Evolutionary conservation across 2,329 filamentous ascomycete genomes (phyloP).

Genomic region (Nemania abortiva): DNA sequence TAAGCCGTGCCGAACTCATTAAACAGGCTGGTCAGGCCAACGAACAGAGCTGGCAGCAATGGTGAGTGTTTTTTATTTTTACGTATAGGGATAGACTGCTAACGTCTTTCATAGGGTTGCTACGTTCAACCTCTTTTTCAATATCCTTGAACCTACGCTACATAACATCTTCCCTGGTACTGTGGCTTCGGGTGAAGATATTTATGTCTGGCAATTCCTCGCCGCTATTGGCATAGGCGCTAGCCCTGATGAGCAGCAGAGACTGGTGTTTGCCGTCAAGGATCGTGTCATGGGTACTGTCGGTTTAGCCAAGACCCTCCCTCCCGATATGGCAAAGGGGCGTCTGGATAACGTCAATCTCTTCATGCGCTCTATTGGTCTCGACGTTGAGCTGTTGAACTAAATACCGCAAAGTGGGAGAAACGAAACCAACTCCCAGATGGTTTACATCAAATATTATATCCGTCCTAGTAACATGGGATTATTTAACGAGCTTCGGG

Average conservation of each 20-base stretch:
- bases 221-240: conserved; percentile 95
- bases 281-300: conserved; percentile 98
- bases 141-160: conserved; percentile 84
- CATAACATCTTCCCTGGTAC: conserved; percentile 89
- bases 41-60: conserved; percentile 82
- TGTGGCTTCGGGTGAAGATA: conserved; percentile 90
- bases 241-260: conserved; percentile 92
- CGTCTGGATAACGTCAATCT: conserved; percentile 93
- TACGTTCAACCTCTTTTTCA: conserved; percentile 89
- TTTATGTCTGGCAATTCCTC: conserved; percentile 98
- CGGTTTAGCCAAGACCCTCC: conserved; percentile 86
- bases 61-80: conserved; percentile 62
- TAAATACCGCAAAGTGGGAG: conserved; percentile 9
- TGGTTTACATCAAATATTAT: conserved; percentile 20
- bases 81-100: conserved; percentile 16
- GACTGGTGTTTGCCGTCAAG: conserved; percentile 94
- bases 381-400: conserved; percentile 84
- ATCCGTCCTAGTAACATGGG: not conserved
- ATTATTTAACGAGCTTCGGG: conserved; percentile 4
- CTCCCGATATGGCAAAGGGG: conserved; percentile 84
- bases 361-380: conserved; percentile 98
- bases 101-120: conserved; percentile 65
- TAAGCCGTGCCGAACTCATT: conserved; percentile 92
- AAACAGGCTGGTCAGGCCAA: conserved; percentile 81
- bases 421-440: not conserved